phyloP scores from a whole-genome alignment of 1,139 yeast genomes.

The Debaryomyces coudertii region DNA sequence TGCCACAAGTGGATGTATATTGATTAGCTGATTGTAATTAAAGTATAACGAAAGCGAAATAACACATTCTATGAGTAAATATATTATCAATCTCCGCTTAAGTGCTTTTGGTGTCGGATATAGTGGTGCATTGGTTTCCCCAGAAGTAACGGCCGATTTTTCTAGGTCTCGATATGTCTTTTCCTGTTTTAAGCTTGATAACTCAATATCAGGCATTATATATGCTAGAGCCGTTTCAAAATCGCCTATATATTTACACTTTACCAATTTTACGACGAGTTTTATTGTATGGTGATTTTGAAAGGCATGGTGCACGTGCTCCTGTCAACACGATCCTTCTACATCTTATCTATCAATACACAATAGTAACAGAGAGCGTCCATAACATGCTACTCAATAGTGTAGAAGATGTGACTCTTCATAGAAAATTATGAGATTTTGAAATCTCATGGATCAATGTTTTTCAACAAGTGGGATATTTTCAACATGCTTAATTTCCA shows the following conservation, averaged over 20 bases:
- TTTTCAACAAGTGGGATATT: too few relatives aligned
- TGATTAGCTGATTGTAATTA: constrained; percentile 28
- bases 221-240: not conserved
- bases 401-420: too few relatives aligned
- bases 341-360: not conserved
- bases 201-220: constrained; percentile 9
- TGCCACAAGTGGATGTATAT: constrained; percentile 34
- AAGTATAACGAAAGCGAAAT: constrained; percentile 30
- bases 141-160: constrained; percentile 11
- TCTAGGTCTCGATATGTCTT: constrained; percentile 13
- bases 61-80: constrained; percentile 28
- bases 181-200: constrained; percentile 6
- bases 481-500: too few relatives aligned
- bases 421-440: too few relatives aligned
- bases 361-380: too few relatives aligned
- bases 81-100: constrained; percentile 16
- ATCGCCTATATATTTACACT: not conserved
- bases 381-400: too few relatives aligned
- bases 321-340: not conserved
- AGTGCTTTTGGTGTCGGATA: constrained; percentile 26
- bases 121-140: constrained; percentile 17
- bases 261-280: not conserved
- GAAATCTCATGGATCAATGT: too few relatives aligned
- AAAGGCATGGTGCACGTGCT: not conserved
- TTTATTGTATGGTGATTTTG: not conserved